Evolutionary conservation across 176 grass and related monocot species (phyloP).

Genomic region (Musa itinerans): DNA sequence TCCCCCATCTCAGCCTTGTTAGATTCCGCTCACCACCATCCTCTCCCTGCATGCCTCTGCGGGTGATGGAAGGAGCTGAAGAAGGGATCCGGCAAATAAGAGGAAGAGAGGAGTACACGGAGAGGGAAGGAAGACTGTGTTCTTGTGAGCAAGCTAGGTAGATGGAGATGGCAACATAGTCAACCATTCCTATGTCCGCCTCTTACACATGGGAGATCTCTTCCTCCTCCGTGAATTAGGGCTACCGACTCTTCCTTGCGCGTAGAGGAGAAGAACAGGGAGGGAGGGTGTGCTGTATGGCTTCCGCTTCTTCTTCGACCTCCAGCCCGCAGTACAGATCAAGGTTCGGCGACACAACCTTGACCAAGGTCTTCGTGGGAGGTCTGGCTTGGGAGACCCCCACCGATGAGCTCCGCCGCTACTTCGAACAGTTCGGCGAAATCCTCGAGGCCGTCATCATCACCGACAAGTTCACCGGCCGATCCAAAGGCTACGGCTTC

Average conservation of each 20-base stretch:
- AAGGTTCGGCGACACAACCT: conserved; percentile 84
- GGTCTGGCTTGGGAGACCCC: conserved; percentile 93
- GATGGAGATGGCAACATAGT: too few relatives aligned
- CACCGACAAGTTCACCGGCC: conserved; percentile 62
- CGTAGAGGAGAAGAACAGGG: too few relatives aligned
- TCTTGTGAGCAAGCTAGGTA: too few relatives aligned
- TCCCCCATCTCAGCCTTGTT: background rate
- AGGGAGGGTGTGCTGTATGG: too few relatives aligned
- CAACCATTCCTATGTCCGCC: too few relatives aligned
- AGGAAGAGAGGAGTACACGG: too few relatives aligned
- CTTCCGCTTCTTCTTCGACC: conserved; percentile 16
- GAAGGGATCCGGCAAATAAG: too few relatives aligned
- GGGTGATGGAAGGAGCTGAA: too few relatives aligned
- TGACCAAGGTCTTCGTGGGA: conserved; percentile 96
- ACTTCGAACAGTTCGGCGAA: conserved; percentile 77
- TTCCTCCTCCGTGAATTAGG: too few relatives aligned
- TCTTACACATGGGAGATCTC: too few relatives aligned
- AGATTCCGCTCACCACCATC: background rate
- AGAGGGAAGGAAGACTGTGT: too few relatives aligned
- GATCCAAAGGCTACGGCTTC: conserved; percentile 97
- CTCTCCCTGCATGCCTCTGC: conserved; percentile 17
- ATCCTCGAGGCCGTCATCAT: conserved; percentile 97
- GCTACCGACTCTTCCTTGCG: too few relatives aligned
- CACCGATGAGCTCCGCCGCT: conserved; percentile 50
- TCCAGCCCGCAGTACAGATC: conserved; percentile 34